Evolutionary conservation across 225 moss, liverwort and hornwort species (phyloP), one percentile per base, ranked within the genome.

Genomic region (Polytrichum commune): DNA sequence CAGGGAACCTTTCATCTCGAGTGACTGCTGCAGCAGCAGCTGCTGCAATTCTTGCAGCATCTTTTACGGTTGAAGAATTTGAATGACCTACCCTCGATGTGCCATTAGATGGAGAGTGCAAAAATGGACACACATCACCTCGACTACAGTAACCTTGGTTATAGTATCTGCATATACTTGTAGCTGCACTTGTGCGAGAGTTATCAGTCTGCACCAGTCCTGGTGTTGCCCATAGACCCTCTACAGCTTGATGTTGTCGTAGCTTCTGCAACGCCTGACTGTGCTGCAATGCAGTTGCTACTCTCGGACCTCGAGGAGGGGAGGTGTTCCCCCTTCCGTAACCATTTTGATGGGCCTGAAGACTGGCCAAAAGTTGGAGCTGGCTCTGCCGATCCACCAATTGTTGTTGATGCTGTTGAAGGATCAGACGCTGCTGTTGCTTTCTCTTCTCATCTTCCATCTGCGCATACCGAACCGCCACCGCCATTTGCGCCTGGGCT

Each of bases 81-180:
- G 68, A 18, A 27, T 68, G 68, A 2, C 26, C 32, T 9, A 68
- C 68, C 53, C 70, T 30, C 32, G 22, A 28, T 24, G 8, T 55
- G 8, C 68, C 73, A 54, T 72, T 76, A 54, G 69, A 66, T 25
- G 72, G 63, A 9, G 80, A 64, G 70, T 89, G 88, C 25, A 85
- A 33, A 67, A 89, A 89, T 33, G 88, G 88, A 65, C 88, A 89
- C 33, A 82, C 78, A 72, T 89, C 83, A 29, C 89, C 86, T 22
- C 89, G 89, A 65, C 83, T 89, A 73, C 89, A 89, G 27, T 89
- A 86, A 29, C 89, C 89, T 65, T 83, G 83, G 5, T 76, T 77
- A 66, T 83, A 86, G 55, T 86, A 89, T 24, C 89, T 80, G 66
- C 89, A 89, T 58, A 86, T 63, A 38, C 83, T 83, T 33, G 78